These are phyloP conservation scores for Cercospora sp. DNA, from an alignment of 2,329 filamentous ascomycete species.

Conservation along the genomic window DNA sequence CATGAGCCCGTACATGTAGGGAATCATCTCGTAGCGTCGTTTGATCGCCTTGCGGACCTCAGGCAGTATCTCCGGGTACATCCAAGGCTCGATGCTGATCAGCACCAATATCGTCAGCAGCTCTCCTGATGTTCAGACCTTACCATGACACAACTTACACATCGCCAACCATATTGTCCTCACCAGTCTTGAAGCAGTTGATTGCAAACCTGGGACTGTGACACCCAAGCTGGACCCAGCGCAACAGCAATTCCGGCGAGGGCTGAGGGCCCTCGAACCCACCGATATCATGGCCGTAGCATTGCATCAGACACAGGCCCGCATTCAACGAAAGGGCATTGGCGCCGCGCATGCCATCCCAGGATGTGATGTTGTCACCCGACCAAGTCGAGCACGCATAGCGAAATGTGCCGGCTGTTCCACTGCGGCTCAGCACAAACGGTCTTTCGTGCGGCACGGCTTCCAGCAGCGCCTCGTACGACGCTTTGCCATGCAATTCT, in stretches of 20 bases:
- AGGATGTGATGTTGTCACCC: constrained; percentile 73
- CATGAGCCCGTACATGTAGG: constrained; percentile 68
- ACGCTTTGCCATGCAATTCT: constrained; percentile 70
- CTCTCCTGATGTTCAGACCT: neutral
- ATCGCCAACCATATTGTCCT: constrained; percentile 67
- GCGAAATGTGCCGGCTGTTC: constrained; percentile 68
- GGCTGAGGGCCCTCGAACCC: constrained; percentile 75
- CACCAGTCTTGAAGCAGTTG: constrained; percentile 74
- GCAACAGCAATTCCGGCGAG: constrained; percentile 67
- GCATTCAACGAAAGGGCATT: constrained; percentile 70
- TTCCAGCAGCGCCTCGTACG: constrained; percentile 65
- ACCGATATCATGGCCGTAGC: constrained; percentile 69
- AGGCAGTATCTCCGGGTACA: constrained; percentile 68
- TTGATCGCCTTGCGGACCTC: constrained; percentile 66
- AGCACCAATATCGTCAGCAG: neutral
- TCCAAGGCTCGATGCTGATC: constrained; percentile 68
- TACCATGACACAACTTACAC: constrained; percentile 69
- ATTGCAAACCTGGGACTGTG: constrained; percentile 72
- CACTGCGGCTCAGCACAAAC: constrained; percentile 69
- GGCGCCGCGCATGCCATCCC: constrained; percentile 70
- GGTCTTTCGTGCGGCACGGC: constrained; percentile 61
- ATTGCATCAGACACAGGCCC: constrained; percentile 66
- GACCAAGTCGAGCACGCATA: constrained; percentile 74
- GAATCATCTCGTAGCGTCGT: constrained; percentile 69
- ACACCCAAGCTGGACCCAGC: constrained; percentile 72